phyloP scores from a whole-genome alignment of 345 rosid species.

The thale cress (Arabidopsis thaliana) region DNA sequence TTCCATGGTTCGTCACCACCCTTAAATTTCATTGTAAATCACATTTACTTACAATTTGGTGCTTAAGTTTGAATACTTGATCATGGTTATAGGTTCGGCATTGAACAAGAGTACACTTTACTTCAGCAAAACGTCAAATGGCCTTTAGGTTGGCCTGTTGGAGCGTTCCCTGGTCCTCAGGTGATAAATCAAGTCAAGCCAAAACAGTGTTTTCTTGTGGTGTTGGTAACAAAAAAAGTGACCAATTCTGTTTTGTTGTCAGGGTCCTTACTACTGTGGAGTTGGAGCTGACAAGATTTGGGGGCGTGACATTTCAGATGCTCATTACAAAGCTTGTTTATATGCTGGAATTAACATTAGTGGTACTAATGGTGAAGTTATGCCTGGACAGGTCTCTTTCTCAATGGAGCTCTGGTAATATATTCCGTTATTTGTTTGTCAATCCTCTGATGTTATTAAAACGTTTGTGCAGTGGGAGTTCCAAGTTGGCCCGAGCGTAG shows the following conservation, averaged over 20 bases:
- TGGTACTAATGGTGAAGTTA: constrained; percentile 98
- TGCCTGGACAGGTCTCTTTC: constrained; percentile 92
- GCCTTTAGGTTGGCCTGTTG: constrained; percentile 99
- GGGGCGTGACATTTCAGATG: constrained; percentile 97
- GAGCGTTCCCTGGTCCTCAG: constrained; percentile 99
- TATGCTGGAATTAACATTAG: constrained; percentile 94
- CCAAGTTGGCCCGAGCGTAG: constrained; percentile 98
- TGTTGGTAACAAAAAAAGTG: background rate
- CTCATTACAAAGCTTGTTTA: constrained; percentile 96
- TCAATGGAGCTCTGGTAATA: background rate
- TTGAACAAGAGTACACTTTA: constrained; percentile 98
- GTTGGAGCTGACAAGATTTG: constrained; percentile 97
- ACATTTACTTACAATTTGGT: background rate
- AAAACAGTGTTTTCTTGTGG: background rate
- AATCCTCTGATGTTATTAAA: constrained; percentile 13
- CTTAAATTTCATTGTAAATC: background rate
- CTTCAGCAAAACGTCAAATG: constrained; percentile 83
- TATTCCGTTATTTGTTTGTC: background rate
- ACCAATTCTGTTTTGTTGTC: constrained; percentile 26
- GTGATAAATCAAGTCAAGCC: constrained; percentile 43
- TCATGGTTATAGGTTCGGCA: constrained; percentile 68
- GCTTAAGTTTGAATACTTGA: constrained; percentile 7
- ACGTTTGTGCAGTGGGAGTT: constrained; percentile 81
- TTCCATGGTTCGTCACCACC: constrained; percentile 69
- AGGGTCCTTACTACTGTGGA: constrained; percentile 99